Evolutionary conservation across 2,329 filamentous ascomycete genomes (phyloP), one percentile per base, ranked within the genome.

Genomic region (Botrytis galanthina): DNA sequence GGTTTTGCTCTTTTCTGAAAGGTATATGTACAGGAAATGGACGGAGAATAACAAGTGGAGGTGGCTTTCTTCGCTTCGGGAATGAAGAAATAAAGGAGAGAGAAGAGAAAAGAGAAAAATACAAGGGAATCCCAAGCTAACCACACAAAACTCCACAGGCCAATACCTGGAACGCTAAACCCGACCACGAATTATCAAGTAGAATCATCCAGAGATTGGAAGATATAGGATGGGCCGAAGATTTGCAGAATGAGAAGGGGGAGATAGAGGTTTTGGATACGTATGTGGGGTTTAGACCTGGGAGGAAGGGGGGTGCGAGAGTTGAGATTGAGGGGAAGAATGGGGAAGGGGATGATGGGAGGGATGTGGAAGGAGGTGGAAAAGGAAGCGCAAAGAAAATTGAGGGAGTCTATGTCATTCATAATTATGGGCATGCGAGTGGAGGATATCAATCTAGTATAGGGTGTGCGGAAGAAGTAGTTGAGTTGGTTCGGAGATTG

Each of bases 391-490:
- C 20, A 35, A 70, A 29, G 54, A 61, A 68, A 35, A 18, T 62
- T 8, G 78, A 80, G 16, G 79, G 76, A 3, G 75, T 76, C 75
- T 77, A 75, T 71, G 78, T 85, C 4, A 80, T 85, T 57, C 85
- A 86, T 82, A 80, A 82, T 69, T 86, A 86, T 82, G 85, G 84
- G 14, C 84, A 86, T 82, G 82, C 81, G 48, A 84, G 84, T 4
- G 84, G 81, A 63, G 85, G 85, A 68, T 84, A 80, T 78, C 79
- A 80, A 68, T 76, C 75, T 66, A 79, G 78, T 61, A 67, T 80
- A 73, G 79, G 79, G 9, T 77, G 77, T 69, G 77, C 78, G 37
- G 78, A 75, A 62, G 77, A 79, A 63, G 76, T 80, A 16, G 69
- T 77, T 44, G 54, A 57, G 16, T 63, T 78, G 57, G n/a, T 75